Conservation (phyloP, 2,329 filamentous ascomycete genomes). For the Ascochyta rabiei region DNA sequence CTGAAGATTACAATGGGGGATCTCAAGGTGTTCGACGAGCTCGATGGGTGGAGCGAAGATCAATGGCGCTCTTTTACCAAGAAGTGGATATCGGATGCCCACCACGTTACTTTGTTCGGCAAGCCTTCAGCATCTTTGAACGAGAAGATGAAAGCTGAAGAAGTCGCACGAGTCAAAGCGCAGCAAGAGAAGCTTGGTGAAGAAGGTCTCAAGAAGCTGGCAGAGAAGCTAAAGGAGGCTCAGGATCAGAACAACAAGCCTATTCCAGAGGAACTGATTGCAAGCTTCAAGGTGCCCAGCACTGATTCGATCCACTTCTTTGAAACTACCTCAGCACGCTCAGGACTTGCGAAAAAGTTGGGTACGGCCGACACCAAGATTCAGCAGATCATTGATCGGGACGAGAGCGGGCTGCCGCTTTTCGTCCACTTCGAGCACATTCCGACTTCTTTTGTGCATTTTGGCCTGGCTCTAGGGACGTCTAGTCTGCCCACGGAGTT, state of each 20-base stretch:
- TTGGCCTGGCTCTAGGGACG: slow-evolving; percentile 81
- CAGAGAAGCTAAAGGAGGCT: slow-evolving; percentile 77
- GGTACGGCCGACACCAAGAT: slow-evolving; percentile 71
- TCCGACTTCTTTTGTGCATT: slow-evolving; percentile 87
- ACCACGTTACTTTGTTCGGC: slow-evolving; percentile 86
- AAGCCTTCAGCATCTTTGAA: slow-evolving; percentile 82
- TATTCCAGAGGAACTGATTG: slow-evolving; percentile 82
- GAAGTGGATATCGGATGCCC: slow-evolving; percentile 83
- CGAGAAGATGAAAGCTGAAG: slow-evolving; percentile 79
- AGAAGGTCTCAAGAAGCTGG: slow-evolving; percentile 78
- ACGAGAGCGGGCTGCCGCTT: slow-evolving; percentile 69
- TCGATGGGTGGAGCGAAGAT: slow-evolving; percentile 80
- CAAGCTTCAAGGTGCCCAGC: slow-evolving; percentile 79
- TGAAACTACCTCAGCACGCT: slow-evolving; percentile 80
- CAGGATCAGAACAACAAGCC: slow-evolving; percentile 87
- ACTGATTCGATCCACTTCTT: slow-evolving; percentile 96
- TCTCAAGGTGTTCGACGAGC: slow-evolving; percentile 63
- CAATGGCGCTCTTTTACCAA: slow-evolving; percentile 84
- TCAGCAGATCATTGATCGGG: slow-evolving; percentile 76
- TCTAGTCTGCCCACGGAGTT: slow-evolving; percentile 77
- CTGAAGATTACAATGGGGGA: slow-evolving; percentile 49
- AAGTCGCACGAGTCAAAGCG: slow-evolving; percentile 77
- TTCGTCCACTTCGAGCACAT: slow-evolving; percentile 99
- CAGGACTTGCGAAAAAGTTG: slow-evolving; percentile 75
- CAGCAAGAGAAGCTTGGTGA: slow-evolving; percentile 80